phyloP scores from a whole-genome alignment of 805 yeast genomes.

The Yarrowia keelungensis region DNA sequence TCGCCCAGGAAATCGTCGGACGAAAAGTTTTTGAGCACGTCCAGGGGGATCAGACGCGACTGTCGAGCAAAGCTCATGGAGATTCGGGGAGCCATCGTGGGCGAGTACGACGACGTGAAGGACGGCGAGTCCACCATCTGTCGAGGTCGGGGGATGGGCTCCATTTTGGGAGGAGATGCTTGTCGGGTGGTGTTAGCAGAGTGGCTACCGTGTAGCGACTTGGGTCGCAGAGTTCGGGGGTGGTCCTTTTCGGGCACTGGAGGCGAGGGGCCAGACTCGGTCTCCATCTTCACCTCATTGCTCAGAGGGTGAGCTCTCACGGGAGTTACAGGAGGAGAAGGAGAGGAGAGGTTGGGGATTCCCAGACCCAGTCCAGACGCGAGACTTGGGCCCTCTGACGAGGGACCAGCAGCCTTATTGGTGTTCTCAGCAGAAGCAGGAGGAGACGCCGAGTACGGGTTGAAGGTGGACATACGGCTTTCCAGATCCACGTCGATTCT shows the following conservation, averaged over 20 bases:
- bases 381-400: not conserved
- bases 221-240: conserved; percentile 29
- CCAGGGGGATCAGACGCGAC: conserved; percentile 33
- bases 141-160: conserved; percentile 31
- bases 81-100: conserved; percentile 31
- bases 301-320: conserved; percentile 25
- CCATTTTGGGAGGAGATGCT: conserved; percentile 27
- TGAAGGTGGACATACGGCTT: conserved; percentile 28
- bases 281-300: conserved; percentile 19
- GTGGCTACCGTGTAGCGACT: conserved; percentile 19
- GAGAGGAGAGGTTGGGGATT: conserved; percentile 1
- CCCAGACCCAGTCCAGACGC: conserved; percentile 12
- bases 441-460: conserved; percentile 23
- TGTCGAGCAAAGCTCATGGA: conserved; percentile 37
- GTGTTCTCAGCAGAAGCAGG: not conserved
- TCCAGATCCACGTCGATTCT: conserved; percentile 32
- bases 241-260: conserved; percentile 20
- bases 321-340: conserved; percentile 16
- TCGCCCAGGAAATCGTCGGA: conserved; percentile 27
- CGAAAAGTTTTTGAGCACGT: conserved; percentile 23
- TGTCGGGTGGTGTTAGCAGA: not conserved
- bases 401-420: not conserved
- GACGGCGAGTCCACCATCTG: conserved; percentile 25
- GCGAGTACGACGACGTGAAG: conserved; percentile 29
- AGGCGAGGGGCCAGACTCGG: not conserved